Base-by-base conservation (phyloP, 768 basidiomycete species). In the Rhizopogon sp. region DNA sequence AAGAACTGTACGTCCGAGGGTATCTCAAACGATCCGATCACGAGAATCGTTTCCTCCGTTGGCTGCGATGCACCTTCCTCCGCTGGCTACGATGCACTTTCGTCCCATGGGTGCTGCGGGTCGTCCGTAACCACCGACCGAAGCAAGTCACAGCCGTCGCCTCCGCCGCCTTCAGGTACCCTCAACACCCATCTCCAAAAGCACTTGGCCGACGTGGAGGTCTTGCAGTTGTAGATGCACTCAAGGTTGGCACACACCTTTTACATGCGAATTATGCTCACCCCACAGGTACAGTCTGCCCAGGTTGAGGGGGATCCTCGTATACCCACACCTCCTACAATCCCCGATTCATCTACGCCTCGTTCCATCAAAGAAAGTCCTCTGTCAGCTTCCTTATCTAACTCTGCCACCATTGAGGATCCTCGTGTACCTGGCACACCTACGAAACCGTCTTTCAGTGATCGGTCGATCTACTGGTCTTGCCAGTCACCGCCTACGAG, bases 1-100 rank as follows among this genome's bases (percentile, higher is more conserved):
- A 70, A 49, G 68, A 70, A 45, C 56, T 70, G 3, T 70, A 64
- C 45, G 39, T 43, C 51, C 58, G 58, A 51, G 68, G 68, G 16
- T 70, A 68, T 56, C 16, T 66, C 42, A 62, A 55, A 54, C 54
- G 59, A 46, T 64, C 63, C 43, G 6, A 45, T 50, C 58, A 29
- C 17, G 35, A 35, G 8, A 14, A 37, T 25, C 9, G 14, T 25
- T 22, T 20, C 22, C 35, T 37, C 35, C 14, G 20, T 14, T 5
- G 33, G 20, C 35, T 22, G 16, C 33, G 13, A 8, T 9, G 33
- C 35, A 25, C 25, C 16, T 20, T 20, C 22, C 35, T 37, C 35
- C 14, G 20, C 13, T 5, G 33, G 20, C 35, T 22, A 25, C 35
- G 14, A 5, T 16, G 20, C 25, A 17, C 25, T 20, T 37, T 52